phyloP scores from a whole-genome alignment of 176 grass and related monocot species.

The Rhynchospora breviuscula region DNA sequence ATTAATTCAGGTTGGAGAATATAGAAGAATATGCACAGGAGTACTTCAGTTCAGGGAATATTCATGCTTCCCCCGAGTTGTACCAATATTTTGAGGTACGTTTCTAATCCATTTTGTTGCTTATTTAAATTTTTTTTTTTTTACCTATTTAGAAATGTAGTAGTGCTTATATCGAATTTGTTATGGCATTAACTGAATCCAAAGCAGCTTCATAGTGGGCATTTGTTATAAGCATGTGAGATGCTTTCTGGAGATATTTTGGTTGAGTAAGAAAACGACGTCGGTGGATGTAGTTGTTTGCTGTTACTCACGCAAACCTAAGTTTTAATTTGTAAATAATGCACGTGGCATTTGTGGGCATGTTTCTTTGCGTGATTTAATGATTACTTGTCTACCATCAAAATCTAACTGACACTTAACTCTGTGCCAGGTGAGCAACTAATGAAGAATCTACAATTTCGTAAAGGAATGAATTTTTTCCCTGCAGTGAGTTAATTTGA shows the following conservation, averaged over 20 bases:
- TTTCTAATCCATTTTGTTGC: slow-evolving; percentile 8
- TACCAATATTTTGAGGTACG: slow-evolving; percentile 59
- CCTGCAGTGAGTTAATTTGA: neutral
- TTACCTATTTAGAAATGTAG: neutral
- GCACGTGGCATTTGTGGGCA: neutral
- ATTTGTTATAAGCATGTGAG: neutral
- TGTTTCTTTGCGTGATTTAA: neutral
- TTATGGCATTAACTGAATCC: neutral
- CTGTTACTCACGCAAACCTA: neutral
- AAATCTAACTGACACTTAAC: neutral
- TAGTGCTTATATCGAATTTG: neutral
- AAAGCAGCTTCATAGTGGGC: neutral
- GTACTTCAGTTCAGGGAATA: slow-evolving; percentile 60
- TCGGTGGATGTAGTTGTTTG: neutral
- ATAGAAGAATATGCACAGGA: slow-evolving; percentile 68
- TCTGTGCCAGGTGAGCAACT: neutral
- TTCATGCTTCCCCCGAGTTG: slow-evolving; percentile 51
- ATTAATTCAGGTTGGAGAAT: slow-evolving; percentile 54
- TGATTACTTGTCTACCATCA: neutral
- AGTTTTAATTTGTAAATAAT: neutral
- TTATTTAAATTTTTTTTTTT: neutral
- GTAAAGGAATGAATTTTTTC: neutral
- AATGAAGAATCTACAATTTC: neutral
- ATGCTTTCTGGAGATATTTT: neutral
- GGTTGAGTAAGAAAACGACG: neutral